Conservation (phyloP, 2,329 filamentous ascomycete genomes). For the Colletotrichum navitas region DNA sequence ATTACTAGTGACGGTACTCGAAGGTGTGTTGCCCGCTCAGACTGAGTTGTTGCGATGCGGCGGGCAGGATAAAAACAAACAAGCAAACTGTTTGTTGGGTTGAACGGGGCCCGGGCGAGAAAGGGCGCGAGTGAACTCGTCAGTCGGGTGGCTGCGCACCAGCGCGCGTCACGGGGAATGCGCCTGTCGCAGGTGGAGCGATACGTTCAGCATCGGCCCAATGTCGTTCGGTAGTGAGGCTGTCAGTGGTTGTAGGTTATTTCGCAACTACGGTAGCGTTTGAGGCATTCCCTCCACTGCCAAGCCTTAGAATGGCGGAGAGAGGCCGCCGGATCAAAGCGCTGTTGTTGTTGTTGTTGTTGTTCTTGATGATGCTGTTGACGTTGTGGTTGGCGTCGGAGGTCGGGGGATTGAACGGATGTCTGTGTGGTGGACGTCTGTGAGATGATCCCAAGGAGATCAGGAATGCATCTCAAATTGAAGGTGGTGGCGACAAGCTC, state of each 20-base stretch:
- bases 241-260: background rate
- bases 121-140: conserved; percentile 34
- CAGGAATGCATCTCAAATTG: conserved; percentile 34
- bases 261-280: conserved; percentile 9
- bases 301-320: background rate
- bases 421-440: conserved; percentile 41
- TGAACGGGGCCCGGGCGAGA: conserved; percentile 14
- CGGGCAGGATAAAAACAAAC: conserved; percentile 5
- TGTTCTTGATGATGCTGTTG: background rate
- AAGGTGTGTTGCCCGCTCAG: background rate
- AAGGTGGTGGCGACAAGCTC: conserved; percentile 9
- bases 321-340: background rate
- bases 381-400: conserved; percentile 15
- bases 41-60: background rate
- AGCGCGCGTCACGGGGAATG: conserved; percentile 41
- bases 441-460: conserved; percentile 33
- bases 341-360: background rate
- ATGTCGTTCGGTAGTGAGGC: background rate
- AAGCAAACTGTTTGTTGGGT: conserved; percentile 11
- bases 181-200: conserved; percentile 40
- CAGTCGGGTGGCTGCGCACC: conserved; percentile 43
- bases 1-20: conserved; percentile 7
- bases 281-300: conserved; percentile 13
- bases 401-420: conserved; percentile 15
- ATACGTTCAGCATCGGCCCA: conserved; percentile 33